Percentiles rank a stretch among this genome's conserved stretches.
Evolutionary conservation across 345 rosid species (phyloP).

Genomic region (Gossypium stocksii): DNA sequence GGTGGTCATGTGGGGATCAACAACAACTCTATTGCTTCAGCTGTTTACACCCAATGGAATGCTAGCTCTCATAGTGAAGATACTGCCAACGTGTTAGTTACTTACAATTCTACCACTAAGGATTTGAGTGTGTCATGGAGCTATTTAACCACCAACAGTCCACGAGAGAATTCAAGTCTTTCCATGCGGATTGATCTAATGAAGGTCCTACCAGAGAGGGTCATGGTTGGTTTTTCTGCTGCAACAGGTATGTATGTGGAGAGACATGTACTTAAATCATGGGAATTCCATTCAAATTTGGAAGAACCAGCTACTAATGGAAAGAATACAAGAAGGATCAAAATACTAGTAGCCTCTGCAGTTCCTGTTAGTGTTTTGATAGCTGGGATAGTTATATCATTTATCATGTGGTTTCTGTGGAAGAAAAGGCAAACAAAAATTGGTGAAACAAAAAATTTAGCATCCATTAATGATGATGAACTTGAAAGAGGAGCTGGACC

Average conservation of each 20-base stretch:
- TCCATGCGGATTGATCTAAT: slow-evolving; percentile 35
- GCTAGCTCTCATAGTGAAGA: neutral
- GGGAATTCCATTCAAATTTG: slow-evolving; percentile 42
- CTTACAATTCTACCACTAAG: slow-evolving; percentile 30
- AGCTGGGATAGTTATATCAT: neutral
- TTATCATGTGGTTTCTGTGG: slow-evolving; percentile 14
- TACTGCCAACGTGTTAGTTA: slow-evolving; percentile 16
- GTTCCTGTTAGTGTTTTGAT: slow-evolving; percentile 22
- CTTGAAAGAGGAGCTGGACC: slow-evolving; percentile 56
- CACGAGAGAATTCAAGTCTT: slow-evolving; percentile 28
- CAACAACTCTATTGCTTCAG: slow-evolving; percentile 26
- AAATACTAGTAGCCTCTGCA: slow-evolving; percentile 15
- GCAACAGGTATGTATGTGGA: slow-evolving; percentile 21
- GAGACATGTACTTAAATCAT: slow-evolving; percentile 33
- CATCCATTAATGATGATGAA: slow-evolving; percentile 34
- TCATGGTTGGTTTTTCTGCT: slow-evolving; percentile 43
- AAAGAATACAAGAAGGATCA: slow-evolving; percentile 12
- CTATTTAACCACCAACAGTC: slow-evolving; percentile 21
- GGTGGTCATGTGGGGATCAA: slow-evolving; percentile 39
- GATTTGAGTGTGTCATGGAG: slow-evolving; percentile 45
- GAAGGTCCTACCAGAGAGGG: slow-evolving; percentile 38
- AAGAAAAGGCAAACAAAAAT: slow-evolving; percentile 13
- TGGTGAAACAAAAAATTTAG: slow-evolving; percentile 22
- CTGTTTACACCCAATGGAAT: slow-evolving; percentile 1
- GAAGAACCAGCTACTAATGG: slow-evolving; percentile 17